phyloP scores from a whole-genome alignment of 106 monocot species.

The Allium fistulosum region DNA sequence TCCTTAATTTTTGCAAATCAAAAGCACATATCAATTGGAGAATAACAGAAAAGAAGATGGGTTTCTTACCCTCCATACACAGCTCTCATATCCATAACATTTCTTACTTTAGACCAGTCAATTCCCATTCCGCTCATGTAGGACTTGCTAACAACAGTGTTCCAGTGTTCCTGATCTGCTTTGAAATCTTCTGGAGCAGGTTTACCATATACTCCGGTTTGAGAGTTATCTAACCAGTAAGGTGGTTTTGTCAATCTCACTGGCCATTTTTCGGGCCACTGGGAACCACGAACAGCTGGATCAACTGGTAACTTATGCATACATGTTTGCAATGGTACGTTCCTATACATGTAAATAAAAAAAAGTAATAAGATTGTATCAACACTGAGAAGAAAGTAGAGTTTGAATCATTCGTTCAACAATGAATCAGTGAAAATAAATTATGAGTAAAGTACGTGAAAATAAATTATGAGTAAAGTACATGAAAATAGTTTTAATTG shows the following conservation, averaged over 20 bases:
- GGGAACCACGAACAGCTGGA: conserved; percentile 46
- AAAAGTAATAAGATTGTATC: no score
- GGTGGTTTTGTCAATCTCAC: conserved; percentile 53
- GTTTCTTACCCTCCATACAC: conserved; percentile 84
- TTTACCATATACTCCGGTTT: conserved; percentile 80
- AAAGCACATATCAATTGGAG: no score
- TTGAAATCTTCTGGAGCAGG: conserved; percentile 66
- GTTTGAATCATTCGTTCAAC: no score
- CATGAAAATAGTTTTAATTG: no score
- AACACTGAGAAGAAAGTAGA: no score
- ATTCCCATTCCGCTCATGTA: conserved; percentile 73
- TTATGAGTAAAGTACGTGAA: no score
- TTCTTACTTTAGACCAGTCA: conserved; percentile 77
- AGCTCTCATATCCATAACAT: conserved; percentile 96
- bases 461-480: no score
- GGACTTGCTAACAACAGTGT: conserved; percentile 54
- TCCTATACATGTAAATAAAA: conserved; percentile 26
- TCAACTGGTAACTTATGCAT: conserved; percentile 59
- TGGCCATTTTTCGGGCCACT: conserved; percentile 85
- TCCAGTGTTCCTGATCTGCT: conserved; percentile 76
- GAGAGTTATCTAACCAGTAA: conserved; percentile 67
- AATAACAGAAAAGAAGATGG: no score
- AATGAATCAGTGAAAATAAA: no score
- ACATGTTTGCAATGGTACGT: conserved; percentile 65
- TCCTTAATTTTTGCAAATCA: no score